Evolutionary conservation across 768 basidiomycete species (phyloP).

Genomic region (Boletus rubescentipes): DNA sequence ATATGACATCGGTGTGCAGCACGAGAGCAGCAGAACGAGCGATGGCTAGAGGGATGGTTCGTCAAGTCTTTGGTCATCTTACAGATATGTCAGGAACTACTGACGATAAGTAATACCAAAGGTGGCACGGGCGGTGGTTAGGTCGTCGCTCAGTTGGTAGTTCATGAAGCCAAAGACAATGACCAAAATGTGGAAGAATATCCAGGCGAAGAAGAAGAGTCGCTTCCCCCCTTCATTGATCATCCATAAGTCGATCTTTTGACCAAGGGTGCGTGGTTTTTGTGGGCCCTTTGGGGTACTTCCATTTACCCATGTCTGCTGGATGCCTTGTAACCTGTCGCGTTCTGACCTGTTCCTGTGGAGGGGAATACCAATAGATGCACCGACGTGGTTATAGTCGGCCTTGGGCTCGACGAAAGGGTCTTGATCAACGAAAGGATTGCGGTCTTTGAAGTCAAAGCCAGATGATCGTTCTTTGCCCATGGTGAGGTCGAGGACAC

Average conservation of each 20-base stretch:
- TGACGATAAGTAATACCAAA: slow-evolving; percentile 82
- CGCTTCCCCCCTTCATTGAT: slow-evolving; percentile 86
- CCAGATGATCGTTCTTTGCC: slow-evolving; percentile 52
- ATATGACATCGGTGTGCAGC: slow-evolving; percentile 86
- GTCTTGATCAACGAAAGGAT: slow-evolving; percentile 49
- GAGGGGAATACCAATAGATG: slow-evolving; percentile 44
- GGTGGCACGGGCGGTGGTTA: slow-evolving; percentile 55
- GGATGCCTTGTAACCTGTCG: slow-evolving; percentile 78
- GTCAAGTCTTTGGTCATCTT: background rate
- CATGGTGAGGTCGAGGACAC: slow-evolving; percentile 26
- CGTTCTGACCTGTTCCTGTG: slow-evolving; percentile 88
- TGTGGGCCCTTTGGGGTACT: slow-evolving; percentile 30
- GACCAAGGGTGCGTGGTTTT: slow-evolving; percentile 39
- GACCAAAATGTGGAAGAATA: slow-evolving; percentile 79
- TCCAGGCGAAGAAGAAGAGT: slow-evolving; percentile 78
- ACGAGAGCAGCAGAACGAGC: slow-evolving; percentile 88
- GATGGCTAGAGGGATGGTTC: slow-evolving; percentile 50
- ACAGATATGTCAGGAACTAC: slow-evolving; percentile 19
- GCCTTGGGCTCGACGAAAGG: slow-evolving; percentile 39
- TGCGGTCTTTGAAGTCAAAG: slow-evolving; percentile 67
- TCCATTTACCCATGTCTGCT: slow-evolving; percentile 51
- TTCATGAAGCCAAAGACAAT: slow-evolving; percentile 73
- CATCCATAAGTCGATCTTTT: slow-evolving; percentile 77
- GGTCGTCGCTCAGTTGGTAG: slow-evolving; percentile 80
- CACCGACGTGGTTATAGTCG: slow-evolving; percentile 29